Base-by-base conservation (phyloP, 495 filamentous ascomycete genomes). In the Jackrogersella minutella region DNA sequence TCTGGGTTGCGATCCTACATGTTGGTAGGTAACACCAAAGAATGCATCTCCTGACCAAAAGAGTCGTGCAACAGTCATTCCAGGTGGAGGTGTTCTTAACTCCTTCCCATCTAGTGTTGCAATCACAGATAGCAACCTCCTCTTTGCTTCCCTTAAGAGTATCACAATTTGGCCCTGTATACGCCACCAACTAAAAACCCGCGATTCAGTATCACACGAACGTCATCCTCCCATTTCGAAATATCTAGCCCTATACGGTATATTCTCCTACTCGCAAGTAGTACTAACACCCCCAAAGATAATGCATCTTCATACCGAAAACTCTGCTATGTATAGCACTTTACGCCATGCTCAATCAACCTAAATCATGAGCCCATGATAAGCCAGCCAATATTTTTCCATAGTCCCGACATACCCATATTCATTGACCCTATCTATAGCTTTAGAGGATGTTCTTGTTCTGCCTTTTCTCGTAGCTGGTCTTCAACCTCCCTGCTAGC, bases 401-500 rank as follows among this genome's bases (percentile, higher is more conserved):
- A n/a, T n/a, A n/a, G 33, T 36, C 9, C 33, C 33, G 9, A 36
- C 33, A 2, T 19, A 41, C 14, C 39, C 22, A n/a, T n/a, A n/a
- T n/a, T n/a, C n/a, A n/a, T n/a, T n/a, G n/a, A n/a, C n/a, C n/a
- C n/a, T n/a, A n/a, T 56, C 47, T 59, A 62, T 49, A 7, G 10
- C 19, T 58, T 26, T 16, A 72, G 37, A 19, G 72, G 69, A 26
- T 74, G 53, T 52, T 73, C 72, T n/a, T 41, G 57, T 39, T 70
- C 39, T 0, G 69, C 64, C 49, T 66, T 72, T 16, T 68, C 64
- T 11, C 54, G 49, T 2, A 74, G 22, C 30, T 50, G 40, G 34
- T 72, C 70, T 26, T 75, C 70, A 8, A 71, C 64, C 17, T 71
- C 67, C 19, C 66, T 61, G 9, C 69, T 60, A 10, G 22, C 40